A percentile compares a stretch with the other conserved stretches of the same genome.
Evolutionary conservation across 371 early-diverging fungal genomes (phyloP).

Genomic region (Fennellomyces sp.): DNA sequence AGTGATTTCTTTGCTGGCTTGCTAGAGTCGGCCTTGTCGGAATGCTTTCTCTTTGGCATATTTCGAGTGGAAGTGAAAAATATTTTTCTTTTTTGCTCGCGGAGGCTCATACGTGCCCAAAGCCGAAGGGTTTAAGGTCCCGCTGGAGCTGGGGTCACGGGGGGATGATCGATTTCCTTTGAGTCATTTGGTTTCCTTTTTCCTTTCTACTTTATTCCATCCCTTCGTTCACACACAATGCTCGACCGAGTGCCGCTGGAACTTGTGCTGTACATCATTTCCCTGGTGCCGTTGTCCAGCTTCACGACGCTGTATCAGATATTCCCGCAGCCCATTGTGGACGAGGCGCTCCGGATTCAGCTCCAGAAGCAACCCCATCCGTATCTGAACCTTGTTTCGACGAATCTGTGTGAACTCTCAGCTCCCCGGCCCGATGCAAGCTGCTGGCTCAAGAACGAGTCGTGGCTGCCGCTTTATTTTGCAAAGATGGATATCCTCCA

Average conservation of each 20-base stretch:
- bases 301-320: constrained; percentile 29
- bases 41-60: too few species aligned
- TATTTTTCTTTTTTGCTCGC: too few species aligned
- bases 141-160: neutral
- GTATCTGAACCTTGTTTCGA: constrained; percentile 39
- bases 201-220: constrained; percentile 16
- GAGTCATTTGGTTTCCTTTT: constrained; percentile 5
- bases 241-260: constrained; percentile 40
- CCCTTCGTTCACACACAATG: constrained; percentile 13
- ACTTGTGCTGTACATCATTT: constrained; percentile 33
- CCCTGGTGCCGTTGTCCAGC: constrained; percentile 25
- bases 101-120: too few species aligned
- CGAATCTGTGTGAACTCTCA: constrained; percentile 47
- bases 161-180: neutral
- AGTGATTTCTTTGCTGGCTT: neutral
- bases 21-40: too few species aligned
- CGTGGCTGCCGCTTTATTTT: constrained; percentile 30
- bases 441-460: constrained; percentile 27
- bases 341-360: constrained; percentile 37
- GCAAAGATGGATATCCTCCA: constrained; percentile 22
- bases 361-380: constrained; percentile 5
- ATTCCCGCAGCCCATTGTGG: constrained; percentile 28
- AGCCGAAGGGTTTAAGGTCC: too few species aligned
- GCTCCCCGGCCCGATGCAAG: constrained; percentile 8
- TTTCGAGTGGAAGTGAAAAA: too few species aligned